A percentile compares a stretch with the other conserved stretches of the same genome.
These are phyloP conservation scores for Termitomyces heimii DNA, from an alignment of 768 basidiomycete genomes.

Conservation along the genomic window DNA sequence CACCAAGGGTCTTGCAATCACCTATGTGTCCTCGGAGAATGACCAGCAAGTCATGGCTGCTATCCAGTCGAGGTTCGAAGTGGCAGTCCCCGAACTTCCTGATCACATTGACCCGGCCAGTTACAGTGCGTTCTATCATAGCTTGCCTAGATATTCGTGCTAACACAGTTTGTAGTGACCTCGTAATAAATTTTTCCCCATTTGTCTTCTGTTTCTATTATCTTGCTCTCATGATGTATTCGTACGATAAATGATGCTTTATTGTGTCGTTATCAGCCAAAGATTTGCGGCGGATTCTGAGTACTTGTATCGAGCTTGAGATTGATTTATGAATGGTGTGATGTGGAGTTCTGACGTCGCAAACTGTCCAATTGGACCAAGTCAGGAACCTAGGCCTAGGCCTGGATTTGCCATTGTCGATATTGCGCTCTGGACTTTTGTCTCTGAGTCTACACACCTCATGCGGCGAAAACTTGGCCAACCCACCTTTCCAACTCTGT, in stretches of 20 bases:
- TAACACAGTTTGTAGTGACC: constrained; percentile 15
- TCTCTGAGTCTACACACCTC: not conserved
- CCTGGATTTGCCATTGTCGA: not conserved
- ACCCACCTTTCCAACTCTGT: constrained; percentile 50
- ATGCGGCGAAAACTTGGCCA: constrained; percentile 55
- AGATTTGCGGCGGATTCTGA: not conserved
- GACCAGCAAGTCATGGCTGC: constrained; percentile 93
- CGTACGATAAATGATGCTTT: constrained; percentile 14
- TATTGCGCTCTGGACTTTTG: not conserved
- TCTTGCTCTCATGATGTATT: constrained; percentile 9
- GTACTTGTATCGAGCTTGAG: not conserved
- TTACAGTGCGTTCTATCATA: constrained; percentile 67
- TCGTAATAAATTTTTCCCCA: constrained; percentile 13
- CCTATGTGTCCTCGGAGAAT: constrained; percentile 87
- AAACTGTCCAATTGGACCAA: not conserved
- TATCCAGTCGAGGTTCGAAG: constrained; percentile 96
- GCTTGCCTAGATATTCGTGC: not conserved
- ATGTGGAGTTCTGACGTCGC: not conserved
- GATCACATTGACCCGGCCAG: constrained; percentile 91
- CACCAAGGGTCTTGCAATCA: constrained; percentile 98
- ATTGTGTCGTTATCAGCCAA: not conserved
- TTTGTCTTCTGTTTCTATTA: constrained; percentile 3
- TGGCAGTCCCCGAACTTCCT: constrained; percentile 92
- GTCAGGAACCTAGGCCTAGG: not conserved
- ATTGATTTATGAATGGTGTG: not conserved